Base-by-base conservation (phyloP, 2,329 filamentous ascomycete species). In the Bertia moriformis region DNA sequence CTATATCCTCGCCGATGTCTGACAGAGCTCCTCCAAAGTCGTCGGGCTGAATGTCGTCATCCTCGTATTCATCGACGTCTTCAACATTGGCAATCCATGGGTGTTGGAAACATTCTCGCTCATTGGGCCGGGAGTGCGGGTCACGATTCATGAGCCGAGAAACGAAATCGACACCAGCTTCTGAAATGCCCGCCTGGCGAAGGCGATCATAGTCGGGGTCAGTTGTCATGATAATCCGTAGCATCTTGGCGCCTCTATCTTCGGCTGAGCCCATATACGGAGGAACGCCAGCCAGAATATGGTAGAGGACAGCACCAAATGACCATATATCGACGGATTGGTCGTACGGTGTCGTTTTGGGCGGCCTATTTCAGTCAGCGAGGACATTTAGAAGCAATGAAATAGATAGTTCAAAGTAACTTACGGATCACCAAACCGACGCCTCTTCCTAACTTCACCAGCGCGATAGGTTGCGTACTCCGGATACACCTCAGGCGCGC, bases 301-400 rank as follows among this genome's bases (percentile, higher is more conserved):
- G 72, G 60, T 73, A 82, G 2, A 81, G 56, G 1, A 82, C 77
- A 14, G 73, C 77, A 13, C 72, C 77, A 43, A 78, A 72, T 1
- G 77, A 81, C 75, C 76, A 82, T 51, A 78, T 77, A 50, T 82
- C 77, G 17, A 81, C 76, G 0, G 74, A 73, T 30, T 78, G 73
- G 48, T 69, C 73, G 50, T 82, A 82, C 15, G 32, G 2, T 70
- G 71, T 41, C 39, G 42, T 18, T 46, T 47, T 27, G 42, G 42
- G 29, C 45, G 49, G 29, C 10, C 13, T 39, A 18, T 4, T 57
- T n/a, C n/a, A 69, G 58, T 51, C 71, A 57, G 55, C 62, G 57
- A 4, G 59, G 47, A 17, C 54, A 49, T 17, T 58, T 63, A 41
- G 15, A 19, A 14, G 43, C 49, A 33, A 38, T 10, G 15, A 35